Evolutionary conservation across 768 basidiomycete genomes (phyloP).

Genomic region (Leucocoprinus birnbaumii): DNA sequence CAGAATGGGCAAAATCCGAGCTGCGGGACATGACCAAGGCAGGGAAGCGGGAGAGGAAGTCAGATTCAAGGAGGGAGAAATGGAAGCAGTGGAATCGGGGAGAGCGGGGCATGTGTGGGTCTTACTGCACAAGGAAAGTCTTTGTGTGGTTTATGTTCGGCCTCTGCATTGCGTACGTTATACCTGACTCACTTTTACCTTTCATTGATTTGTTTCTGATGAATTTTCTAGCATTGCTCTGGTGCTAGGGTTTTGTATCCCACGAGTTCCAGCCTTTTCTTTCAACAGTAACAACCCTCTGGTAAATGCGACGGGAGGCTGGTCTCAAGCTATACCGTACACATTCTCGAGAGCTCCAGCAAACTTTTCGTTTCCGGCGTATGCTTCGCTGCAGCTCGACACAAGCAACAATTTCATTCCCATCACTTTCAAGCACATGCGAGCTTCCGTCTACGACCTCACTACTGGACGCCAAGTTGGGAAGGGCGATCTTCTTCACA

Average conservation of each 20-base stretch:
- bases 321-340: slow-evolving; percentile 52
- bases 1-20: slow-evolving; percentile 86
- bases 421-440: slow-evolving; percentile 64
- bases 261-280: slow-evolving; percentile 73
- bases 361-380: slow-evolving; percentile 87
- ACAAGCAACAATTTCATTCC: slow-evolving; percentile 77
- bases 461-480: slow-evolving; percentile 64
- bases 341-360: slow-evolving; percentile 76
- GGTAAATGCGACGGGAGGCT: slow-evolving; percentile 51
- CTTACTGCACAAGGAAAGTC: slow-evolving; percentile 70
- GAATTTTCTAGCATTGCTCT: slow-evolving; percentile 54
- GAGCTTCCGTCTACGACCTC: slow-evolving; percentile 69
- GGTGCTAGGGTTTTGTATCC: slow-evolving; percentile 75
- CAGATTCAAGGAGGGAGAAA: slow-evolving; percentile 48
- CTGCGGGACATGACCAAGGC: slow-evolving; percentile 73
- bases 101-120: slow-evolving; percentile 77
- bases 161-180: slow-evolving; percentile 45
- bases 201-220: neutral
- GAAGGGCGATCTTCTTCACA: slow-evolving; percentile 54
- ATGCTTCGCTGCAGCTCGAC: slow-evolving; percentile 73
- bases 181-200: neutral
- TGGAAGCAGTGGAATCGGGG: slow-evolving; percentile 81
- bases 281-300: slow-evolving; percentile 63
- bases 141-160: slow-evolving; percentile 70
- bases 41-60: slow-evolving; percentile 61